These are phyloP conservation scores for Haplographium delicatum DNA, from an alignment of 495 filamentous ascomycete species.

Conservation along the genomic window DNA sequence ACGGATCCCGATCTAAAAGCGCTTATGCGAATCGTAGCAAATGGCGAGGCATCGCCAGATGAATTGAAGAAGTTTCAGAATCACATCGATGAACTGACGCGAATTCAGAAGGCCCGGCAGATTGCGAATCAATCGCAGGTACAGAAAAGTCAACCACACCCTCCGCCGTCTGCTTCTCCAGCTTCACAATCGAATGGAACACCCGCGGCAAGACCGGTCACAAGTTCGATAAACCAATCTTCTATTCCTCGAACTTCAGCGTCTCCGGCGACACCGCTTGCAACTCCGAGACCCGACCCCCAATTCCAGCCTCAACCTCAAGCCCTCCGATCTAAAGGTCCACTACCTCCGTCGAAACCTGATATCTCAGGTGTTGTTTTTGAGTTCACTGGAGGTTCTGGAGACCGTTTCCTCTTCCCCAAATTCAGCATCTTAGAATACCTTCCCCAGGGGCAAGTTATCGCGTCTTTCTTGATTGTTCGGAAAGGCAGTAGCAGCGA, in stretches of 20 bases:
- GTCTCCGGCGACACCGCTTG: slow-evolving; percentile 15
- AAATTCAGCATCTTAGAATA: slow-evolving; percentile 81
- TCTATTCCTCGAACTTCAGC: no score
- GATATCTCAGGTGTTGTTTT: slow-evolving; percentile 73
- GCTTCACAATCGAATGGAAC: slow-evolving; percentile 13
- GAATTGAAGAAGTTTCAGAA: slow-evolving; percentile 85
- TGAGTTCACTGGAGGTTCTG: slow-evolving; percentile 74
- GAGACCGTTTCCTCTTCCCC: slow-evolving; percentile 87
- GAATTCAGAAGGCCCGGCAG: slow-evolving; percentile 22
- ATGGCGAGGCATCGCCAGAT: slow-evolving; percentile 70
- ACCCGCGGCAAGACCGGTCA: background rate
- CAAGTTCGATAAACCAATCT: background rate
- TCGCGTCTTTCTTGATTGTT: slow-evolving; percentile 63
- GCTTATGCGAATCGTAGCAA: slow-evolving; percentile 94
- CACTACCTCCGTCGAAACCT: slow-evolving; percentile 44
- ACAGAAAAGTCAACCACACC: slow-evolving; percentile 24
- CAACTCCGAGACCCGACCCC: slow-evolving; percentile 26
- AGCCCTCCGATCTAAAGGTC: slow-evolving; percentile 47
- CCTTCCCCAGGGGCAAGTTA: slow-evolving; percentile 41
- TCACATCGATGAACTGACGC: slow-evolving; percentile 87
- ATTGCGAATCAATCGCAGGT: slow-evolving; percentile 15
- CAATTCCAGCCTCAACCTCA: slow-evolving; percentile 28
- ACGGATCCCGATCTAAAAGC: slow-evolving; percentile 83
- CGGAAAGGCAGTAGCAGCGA: slow-evolving; percentile 51
- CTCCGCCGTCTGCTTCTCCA: background rate